phyloP scores from a whole-genome alignment of 345 rosid genomes.

The Eucalyptus shirleyi region DNA sequence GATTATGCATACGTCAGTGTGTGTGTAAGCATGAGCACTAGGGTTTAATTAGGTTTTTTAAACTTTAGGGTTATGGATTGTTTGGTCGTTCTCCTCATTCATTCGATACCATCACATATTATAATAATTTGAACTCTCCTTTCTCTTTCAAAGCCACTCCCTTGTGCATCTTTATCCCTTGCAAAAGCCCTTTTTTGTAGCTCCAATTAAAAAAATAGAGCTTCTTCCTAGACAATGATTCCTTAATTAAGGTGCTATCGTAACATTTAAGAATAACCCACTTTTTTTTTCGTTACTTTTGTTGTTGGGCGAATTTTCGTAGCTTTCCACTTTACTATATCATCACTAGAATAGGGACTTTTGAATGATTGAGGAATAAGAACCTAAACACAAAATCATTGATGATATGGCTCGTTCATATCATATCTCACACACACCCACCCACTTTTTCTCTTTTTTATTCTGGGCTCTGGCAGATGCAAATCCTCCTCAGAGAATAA shows the following conservation, averaged over 20 bases:
- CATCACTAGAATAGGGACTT: neutral
- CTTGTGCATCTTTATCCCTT: neutral
- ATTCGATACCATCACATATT: neutral
- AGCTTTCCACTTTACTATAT: neutral
- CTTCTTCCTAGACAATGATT: neutral
- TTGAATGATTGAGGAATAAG: constrained; percentile 23
- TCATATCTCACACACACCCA: neutral
- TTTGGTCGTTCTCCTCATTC: neutral
- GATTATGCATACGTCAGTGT: neutral
- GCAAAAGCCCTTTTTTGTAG: neutral
- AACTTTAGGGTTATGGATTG: neutral
- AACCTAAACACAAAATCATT: neutral
- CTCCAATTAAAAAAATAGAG: neutral
- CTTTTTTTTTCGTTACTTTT: neutral
- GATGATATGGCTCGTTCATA: neutral
- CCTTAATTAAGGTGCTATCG: neutral
- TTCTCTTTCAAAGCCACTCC: neutral
- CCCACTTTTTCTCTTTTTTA: neutral
- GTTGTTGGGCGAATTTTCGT: neutral
- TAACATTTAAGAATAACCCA: neutral
- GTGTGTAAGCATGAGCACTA: neutral
- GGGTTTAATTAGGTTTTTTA: neutral
- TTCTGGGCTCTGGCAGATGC: neutral
- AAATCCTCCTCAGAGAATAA: neutral
- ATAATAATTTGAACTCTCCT: neutral